Percentiles rank a stretch among this genome's conserved stretches.
These are phyloP conservation scores for Phytopythium vexans DNA, from an alignment of 352 stramenopile genomes.

Conservation along the genomic window DNA sequence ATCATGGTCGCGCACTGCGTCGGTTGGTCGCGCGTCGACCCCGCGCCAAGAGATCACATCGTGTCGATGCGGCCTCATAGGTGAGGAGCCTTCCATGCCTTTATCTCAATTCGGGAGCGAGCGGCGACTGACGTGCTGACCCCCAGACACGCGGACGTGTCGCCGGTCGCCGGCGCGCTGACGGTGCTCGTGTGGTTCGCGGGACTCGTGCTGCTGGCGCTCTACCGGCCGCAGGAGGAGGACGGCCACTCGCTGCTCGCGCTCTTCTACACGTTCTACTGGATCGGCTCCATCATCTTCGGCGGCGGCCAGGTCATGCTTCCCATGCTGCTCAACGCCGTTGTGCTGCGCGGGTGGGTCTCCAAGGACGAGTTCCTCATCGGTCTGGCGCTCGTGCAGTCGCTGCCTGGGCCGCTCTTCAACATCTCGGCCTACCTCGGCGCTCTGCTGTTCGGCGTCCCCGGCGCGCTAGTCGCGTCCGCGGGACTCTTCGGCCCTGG, in stretches of 20 bases:
- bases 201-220: conserved; percentile 57
- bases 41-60: not conserved
- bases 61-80: not conserved
- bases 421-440: conserved; percentile 95
- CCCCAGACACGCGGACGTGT: conserved; percentile 87
- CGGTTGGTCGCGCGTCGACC: conserved; percentile 25
- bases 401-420: conserved; percentile 92
- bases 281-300: conserved; percentile 95
- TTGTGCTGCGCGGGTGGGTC: conserved; percentile 86
- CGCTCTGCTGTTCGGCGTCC: conserved; percentile 77
- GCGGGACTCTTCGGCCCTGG: conserved; percentile 91
- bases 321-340: conserved; percentile 80
- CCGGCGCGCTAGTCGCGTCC: conserved; percentile 86
- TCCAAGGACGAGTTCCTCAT: conserved; percentile 92
- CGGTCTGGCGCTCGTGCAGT: conserved; percentile 92
- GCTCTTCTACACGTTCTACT: conserved; percentile 92
- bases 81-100: not conserved
- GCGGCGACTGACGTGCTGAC: not conserved
- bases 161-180: conserved; percentile 57
- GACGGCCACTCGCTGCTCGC: conserved; percentile 34
- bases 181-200: conserved; percentile 80
- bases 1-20: conserved; percentile 40
- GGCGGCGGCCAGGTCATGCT: conserved; percentile 94
- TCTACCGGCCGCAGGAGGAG: conserved; percentile 44
- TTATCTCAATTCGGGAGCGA: not conserved